A percentile compares a stretch with the other conserved stretches of the same genome.
Evolutionary conservation across 257 asterid species (phyloP).

Genomic region (Forsythia viridissima): DNA sequence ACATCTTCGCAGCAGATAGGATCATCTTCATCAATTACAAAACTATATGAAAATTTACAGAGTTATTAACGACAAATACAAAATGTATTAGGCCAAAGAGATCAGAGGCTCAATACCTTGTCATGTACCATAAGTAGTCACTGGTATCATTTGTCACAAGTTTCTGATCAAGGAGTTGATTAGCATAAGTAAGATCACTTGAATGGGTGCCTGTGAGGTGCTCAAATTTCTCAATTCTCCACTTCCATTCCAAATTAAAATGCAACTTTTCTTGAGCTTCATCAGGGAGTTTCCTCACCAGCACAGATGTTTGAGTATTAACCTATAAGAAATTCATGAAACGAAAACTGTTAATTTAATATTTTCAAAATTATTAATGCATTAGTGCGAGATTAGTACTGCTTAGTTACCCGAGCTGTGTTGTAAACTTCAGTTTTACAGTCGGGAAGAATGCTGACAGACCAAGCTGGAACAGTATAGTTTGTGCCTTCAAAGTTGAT

Average conservation of each 20-base stretch:
- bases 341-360: background rate
- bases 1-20: conserved; percentile 37
- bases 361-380: background rate
- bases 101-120: conserved; percentile 31
- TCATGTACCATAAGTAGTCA: conserved; percentile 58
- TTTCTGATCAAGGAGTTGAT: conserved; percentile 44
- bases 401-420: conserved; percentile 37
- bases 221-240: conserved; percentile 34
- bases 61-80: background rate
- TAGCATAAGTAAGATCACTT: conserved; percentile 18
- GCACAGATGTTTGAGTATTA: conserved; percentile 21
- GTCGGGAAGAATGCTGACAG: conserved; percentile 48
- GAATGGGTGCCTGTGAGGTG: conserved; percentile 5
- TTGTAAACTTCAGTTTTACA: conserved; percentile 39
- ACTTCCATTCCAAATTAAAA: conserved; percentile 31
- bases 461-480: conserved; percentile 44
- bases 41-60: conserved; percentile 11
- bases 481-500: conserved; percentile 37
- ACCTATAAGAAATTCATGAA: conserved; percentile 20
- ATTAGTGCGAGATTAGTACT: background rate
- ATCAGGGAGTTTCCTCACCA: conserved; percentile 27
- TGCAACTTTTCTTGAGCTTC: conserved; percentile 17
- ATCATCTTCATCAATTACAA: conserved; percentile 21
- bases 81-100: background rate
- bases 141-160: conserved; percentile 42